Base-by-base conservation (phyloP, 2,329 filamentous ascomycete genomes). In the Volutella citrinella region DNA sequence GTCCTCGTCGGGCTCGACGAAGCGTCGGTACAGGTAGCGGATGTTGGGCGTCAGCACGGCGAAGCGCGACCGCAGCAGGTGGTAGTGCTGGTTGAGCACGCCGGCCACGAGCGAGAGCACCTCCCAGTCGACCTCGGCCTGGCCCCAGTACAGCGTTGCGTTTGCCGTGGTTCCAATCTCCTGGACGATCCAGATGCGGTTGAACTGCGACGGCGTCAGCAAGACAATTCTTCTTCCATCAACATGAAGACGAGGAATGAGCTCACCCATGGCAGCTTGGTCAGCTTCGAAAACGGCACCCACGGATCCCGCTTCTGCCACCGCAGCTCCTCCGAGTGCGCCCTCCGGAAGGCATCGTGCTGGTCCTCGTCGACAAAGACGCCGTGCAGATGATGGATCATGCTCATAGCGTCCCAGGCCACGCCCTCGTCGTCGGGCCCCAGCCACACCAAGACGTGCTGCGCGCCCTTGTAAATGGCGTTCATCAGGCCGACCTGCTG, bases 401-500 rank as follows among this genome's bases (percentile, higher is more conserved):
- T 50, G 4, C 36, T 37, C 15, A 48, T 36, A 2, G 61, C 61
- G 10, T 49, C 47, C 4, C 41, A 23, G 4, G 57, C 61, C 10
- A 60, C 42, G 0, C 44, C 45, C 10, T 49, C 45, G 3, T 45
- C 28, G 21, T 62, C 59, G 2, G 36, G 36, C 2, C 61, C 63
- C 15, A 65, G 42, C 63, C 63, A 65, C 23, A 64, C 57, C 18
- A 63, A 36, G 7, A 63, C 52, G 15, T 46, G 51, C 4, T 42
- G 22, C 5, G 62, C 60, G 19, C 52, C 53, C 24, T 55, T 51
- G 36, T 63, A 65, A 8, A 65, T 56, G 9, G 48, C 44, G 27
- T 61, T 59, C 63, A 66, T 66, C 12, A 66, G 36, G 19, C 45
- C 45, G n/a, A 66, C 60, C 49, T 66, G 62, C 6, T 46, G 46